phyloP scores from a whole-genome alignment of 2,329 filamentous ascomycete genomes.

The Colletotrichum godetiae region DNA sequence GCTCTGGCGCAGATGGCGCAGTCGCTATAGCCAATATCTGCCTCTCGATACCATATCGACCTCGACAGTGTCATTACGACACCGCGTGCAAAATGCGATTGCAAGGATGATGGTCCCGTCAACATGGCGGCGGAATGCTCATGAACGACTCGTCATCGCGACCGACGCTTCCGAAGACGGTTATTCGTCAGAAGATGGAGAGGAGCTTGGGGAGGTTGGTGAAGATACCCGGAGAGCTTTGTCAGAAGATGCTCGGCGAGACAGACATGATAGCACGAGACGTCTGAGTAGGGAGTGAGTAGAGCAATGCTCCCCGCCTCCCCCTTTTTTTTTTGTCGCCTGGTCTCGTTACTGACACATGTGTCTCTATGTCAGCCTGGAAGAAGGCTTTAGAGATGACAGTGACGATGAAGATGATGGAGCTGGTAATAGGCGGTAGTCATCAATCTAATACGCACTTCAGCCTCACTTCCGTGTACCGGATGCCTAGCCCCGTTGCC shows the following conservation, averaged over 20 bases:
- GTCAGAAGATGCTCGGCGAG: slow-evolving; percentile 48
- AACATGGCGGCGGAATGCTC: slow-evolving; percentile 58
- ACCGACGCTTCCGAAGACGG: slow-evolving; percentile 59
- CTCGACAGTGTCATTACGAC: slow-evolving; percentile 65
- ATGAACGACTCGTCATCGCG: slow-evolving; percentile 52
- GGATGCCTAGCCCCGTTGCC: neutral
- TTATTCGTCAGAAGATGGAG: slow-evolving; percentile 74
- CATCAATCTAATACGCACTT: slow-evolving; percentile 20
- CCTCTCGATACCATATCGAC: slow-evolving; percentile 73
- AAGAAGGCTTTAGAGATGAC: slow-evolving; percentile 63
- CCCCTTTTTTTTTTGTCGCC: neutral
- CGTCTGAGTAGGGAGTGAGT: slow-evolving; percentile 80
- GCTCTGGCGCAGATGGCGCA: slow-evolving; percentile 75
- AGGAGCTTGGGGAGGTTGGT: slow-evolving; percentile 74
- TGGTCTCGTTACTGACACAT: slow-evolving; percentile 19
- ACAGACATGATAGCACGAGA: slow-evolving; percentile 60
- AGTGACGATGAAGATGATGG: slow-evolving; percentile 54
- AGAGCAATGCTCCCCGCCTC: neutral
- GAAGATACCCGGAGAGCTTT: slow-evolving; percentile 57
- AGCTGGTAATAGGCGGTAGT: slow-evolving; percentile 32
- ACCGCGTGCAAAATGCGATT: slow-evolving; percentile 58
- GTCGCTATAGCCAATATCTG: slow-evolving; percentile 79
- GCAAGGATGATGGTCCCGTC: slow-evolving; percentile 56
- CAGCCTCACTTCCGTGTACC: slow-evolving; percentile 11
- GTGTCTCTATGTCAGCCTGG: slow-evolving; percentile 57